Conservation (phyloP, 768 basidiomycete species). For the Cyathus striatus region DNA sequence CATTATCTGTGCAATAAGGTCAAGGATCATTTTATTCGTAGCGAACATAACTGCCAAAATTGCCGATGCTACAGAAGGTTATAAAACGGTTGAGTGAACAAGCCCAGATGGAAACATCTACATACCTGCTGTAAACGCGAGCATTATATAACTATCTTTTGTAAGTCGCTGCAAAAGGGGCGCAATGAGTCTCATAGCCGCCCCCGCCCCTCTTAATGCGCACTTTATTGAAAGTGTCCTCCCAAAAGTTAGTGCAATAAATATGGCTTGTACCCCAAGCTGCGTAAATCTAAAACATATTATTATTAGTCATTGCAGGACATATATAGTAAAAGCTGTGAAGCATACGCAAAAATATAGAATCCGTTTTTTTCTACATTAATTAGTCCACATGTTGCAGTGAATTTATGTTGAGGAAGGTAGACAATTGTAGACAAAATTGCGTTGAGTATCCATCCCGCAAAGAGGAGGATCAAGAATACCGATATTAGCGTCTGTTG, state of each 20-base stretch:
- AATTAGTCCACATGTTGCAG: background rate
- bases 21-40: no score
- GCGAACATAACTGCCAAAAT: no score
- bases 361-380: background rate
- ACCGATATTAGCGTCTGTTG: background rate
- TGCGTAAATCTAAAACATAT: background rate
- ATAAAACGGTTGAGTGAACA: no score
- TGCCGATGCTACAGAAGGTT: no score
- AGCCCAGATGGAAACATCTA: no score
- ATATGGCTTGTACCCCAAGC: background rate
- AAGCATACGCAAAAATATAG: background rate
- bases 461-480: background rate
- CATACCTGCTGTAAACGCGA: no score
- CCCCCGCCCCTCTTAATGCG: background rate
- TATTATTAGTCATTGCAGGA: no score
- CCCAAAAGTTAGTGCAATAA: background rate
- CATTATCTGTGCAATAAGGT: no score
- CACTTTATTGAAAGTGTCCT: background rate
- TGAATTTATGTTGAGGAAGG: background rate
- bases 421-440: background rate
- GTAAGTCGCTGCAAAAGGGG: background rate
- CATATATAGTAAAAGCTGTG: background rate
- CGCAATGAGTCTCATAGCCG: background rate
- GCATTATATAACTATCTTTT: background rate
- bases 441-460: background rate